These are phyloP conservation scores for Cladobotryum mycophilum DNA, from an alignment of 2,329 filamentous ascomycete species.

Conservation along the genomic window DNA sequence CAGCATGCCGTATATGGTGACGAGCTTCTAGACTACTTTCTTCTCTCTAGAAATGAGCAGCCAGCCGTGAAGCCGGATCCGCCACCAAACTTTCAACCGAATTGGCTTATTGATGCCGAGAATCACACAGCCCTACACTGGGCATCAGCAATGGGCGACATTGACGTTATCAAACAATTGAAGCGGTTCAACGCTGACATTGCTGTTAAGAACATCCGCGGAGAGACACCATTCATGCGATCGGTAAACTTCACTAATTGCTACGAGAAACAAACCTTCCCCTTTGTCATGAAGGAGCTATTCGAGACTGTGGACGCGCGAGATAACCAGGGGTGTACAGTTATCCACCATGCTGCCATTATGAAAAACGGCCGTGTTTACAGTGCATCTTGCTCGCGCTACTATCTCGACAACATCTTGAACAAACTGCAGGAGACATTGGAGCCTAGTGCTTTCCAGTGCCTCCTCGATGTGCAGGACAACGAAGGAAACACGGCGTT, in stretches of 20 bases:
- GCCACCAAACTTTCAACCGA: slow-evolving; percentile 78
- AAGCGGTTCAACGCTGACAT: slow-evolving; percentile 73
- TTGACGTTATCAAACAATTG: slow-evolving; percentile 84
- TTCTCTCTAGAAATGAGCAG: slow-evolving; percentile 75
- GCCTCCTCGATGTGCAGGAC: slow-evolving; percentile 76
- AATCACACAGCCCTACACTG: slow-evolving; percentile 92
- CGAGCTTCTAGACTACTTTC: slow-evolving; percentile 91
- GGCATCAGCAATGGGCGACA: slow-evolving; percentile 95
- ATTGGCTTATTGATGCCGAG: slow-evolving; percentile 89
- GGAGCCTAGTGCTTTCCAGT: slow-evolving; percentile 68
- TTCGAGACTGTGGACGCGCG: slow-evolving; percentile 73
- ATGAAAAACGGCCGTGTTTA: slow-evolving; percentile 75
- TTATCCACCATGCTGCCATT: slow-evolving; percentile 89
- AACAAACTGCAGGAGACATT: slow-evolving; percentile 78
- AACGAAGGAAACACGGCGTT: slow-evolving; percentile 82
- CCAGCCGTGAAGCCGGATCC: slow-evolving; percentile 68
- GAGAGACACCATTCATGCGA: slow-evolving; percentile 90
- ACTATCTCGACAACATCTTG: slow-evolving; percentile 87
- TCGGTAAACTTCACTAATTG: slow-evolving; percentile 96
- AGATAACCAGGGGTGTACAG: slow-evolving; percentile 76
- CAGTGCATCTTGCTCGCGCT: slow-evolving; percentile 82
- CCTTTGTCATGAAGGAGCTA: slow-evolving; percentile 74
- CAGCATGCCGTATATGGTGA: slow-evolving; percentile 90
- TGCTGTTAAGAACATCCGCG: slow-evolving; percentile 61
- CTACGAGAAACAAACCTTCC: slow-evolving; percentile 88